Evolutionary conservation across 768 basidiomycete genomes (phyloP).

Genomic region (Sarcodon aspratus): DNA sequence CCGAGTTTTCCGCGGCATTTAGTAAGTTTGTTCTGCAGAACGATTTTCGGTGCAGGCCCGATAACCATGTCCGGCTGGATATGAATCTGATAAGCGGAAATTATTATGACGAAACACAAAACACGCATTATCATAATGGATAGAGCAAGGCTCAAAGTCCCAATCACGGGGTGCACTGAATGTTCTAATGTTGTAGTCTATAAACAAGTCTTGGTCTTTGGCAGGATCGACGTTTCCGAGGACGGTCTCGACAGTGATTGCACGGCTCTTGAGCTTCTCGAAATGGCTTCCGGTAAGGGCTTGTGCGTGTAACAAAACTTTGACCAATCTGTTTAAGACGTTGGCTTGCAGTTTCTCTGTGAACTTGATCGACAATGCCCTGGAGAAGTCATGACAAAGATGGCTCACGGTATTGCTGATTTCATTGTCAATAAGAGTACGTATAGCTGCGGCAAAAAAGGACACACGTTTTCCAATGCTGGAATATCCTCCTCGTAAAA

Average conservation of each 20-base stretch:
- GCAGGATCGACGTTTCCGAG: conserved; percentile 41
- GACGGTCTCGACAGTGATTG: conserved; percentile 32
- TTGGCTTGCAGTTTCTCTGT: conserved; percentile 62
- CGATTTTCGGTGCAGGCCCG: conserved; percentile 62
- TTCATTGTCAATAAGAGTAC: not conserved
- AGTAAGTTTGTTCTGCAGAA: conserved; percentile 69
- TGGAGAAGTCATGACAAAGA: not conserved
- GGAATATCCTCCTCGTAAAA: conserved; percentile 67
- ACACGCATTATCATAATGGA: conserved; percentile 67
- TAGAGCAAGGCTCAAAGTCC: conserved; percentile 64
- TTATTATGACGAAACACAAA: not conserved
- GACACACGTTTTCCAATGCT: conserved; percentile 56
- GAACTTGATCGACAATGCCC: conserved; percentile 2
- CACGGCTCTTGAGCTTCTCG: conserved; percentile 40
- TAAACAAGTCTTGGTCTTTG: conserved; percentile 61
- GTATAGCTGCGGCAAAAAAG: conserved; percentile 5
- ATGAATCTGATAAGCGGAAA: not conserved
- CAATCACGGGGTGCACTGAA: conserved; percentile 58
- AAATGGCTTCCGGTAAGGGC: conserved; percentile 46
- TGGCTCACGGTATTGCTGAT: not conserved
- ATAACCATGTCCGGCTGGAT: conserved; percentile 41
- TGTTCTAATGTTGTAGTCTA: conserved; percentile 56
- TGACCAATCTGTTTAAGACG: conserved; percentile 42
- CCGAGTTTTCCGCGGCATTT: conserved; percentile 48
- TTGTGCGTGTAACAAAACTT: conserved; percentile 49